Evolutionary conservation across 2,329 filamentous ascomycete genomes (phyloP).

Genomic region (Aspergillus novoparasiticus): DNA sequence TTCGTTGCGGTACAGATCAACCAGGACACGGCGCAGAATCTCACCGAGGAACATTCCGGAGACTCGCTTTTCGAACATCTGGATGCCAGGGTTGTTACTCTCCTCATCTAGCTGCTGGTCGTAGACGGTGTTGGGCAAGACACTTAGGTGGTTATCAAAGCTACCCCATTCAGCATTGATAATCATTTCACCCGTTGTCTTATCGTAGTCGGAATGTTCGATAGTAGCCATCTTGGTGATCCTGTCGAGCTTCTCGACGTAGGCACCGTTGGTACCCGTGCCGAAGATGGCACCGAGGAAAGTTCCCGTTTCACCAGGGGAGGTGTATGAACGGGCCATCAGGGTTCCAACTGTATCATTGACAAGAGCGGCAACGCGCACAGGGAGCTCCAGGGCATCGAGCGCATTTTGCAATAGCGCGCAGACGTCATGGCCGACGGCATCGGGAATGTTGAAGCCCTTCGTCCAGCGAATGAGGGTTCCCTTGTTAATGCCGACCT

Average conservation of each 20-base stretch:
- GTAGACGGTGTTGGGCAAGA: slow-evolving; percentile 82
- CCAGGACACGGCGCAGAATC: slow-evolving; percentile 76
- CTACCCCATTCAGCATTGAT: slow-evolving; percentile 98
- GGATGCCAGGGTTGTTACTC: slow-evolving; percentile 87
- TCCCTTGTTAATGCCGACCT: slow-evolving; percentile 93
- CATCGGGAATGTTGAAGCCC: slow-evolving; percentile 95
- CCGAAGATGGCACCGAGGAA: slow-evolving; percentile 96
- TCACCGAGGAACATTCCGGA: slow-evolving; percentile 98
- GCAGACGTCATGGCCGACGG: slow-evolving; percentile 92
- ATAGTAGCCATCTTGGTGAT: slow-evolving; percentile 72
- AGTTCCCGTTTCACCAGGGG: slow-evolving; percentile 81
- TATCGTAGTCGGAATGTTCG: slow-evolving; percentile 66
- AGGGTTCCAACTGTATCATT: slow-evolving; percentile 98
- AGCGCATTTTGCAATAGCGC: slow-evolving; percentile 86
- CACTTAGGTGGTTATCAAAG: slow-evolving; percentile 90
- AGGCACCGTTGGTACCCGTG: slow-evolving; percentile 95
- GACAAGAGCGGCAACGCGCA: slow-evolving; percentile 92
- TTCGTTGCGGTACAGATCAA: slow-evolving; percentile 71
- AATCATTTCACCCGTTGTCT: slow-evolving; percentile 88
- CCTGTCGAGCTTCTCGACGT: slow-evolving; percentile 86
- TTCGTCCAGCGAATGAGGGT: slow-evolving; percentile 97
- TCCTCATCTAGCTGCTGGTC: slow-evolving; percentile 76
- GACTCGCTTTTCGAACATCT: slow-evolving; percentile 99
- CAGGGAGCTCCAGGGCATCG: slow-evolving; percentile 80
- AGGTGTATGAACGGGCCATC: slow-evolving; percentile 96